Percentiles rank a stretch among this genome's conserved stretches.
Evolutionary conservation across 768 basidiomycete species (phyloP).

Genomic region (Rhodotorula graminis): DNA sequence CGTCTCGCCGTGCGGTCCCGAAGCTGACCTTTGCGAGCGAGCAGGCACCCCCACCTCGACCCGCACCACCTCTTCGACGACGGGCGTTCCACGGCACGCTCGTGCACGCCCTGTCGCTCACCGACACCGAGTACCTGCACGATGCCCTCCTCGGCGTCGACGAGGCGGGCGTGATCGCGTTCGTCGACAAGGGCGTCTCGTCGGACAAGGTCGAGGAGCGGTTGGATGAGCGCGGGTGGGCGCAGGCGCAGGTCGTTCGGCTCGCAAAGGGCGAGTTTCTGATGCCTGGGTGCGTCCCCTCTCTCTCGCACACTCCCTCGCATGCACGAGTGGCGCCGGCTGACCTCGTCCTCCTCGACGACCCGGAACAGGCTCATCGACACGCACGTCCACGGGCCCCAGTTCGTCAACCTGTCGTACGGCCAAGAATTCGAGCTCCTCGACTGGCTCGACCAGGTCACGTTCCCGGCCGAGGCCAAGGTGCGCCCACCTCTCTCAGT

Average conservation of each 20-base stretch:
- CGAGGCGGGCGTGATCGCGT: conserved; percentile 39
- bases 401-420: conserved; percentile 54
- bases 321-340: too few species aligned
- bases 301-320: neutral
- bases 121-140: conserved; percentile 38
- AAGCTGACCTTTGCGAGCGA: neutral
- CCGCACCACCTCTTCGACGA: neutral
- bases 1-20: too few species aligned
- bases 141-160: conserved; percentile 41
- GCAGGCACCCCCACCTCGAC: neutral
- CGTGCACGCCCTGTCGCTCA: conserved; percentile 34
- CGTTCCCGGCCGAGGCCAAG: conserved; percentile 79
- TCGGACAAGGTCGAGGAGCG: conserved; percentile 6
- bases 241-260: neutral
- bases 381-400: conserved; percentile 55
- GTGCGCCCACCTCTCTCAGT: neutral
- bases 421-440: conserved; percentile 82
- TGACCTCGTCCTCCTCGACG: neutral
- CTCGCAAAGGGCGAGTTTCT: conserved; percentile 36
- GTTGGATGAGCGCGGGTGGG: conserved; percentile 15
- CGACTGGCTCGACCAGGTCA: conserved; percentile 72
- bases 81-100: conserved; percentile 35
- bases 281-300: conserved; percentile 35
- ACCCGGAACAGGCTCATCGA: conserved; percentile 39
- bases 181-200: conserved; percentile 30